Evolutionary conservation across 2,329 filamentous ascomycete genomes (phyloP).

Genomic region (Aspergillus versicolor): DNA sequence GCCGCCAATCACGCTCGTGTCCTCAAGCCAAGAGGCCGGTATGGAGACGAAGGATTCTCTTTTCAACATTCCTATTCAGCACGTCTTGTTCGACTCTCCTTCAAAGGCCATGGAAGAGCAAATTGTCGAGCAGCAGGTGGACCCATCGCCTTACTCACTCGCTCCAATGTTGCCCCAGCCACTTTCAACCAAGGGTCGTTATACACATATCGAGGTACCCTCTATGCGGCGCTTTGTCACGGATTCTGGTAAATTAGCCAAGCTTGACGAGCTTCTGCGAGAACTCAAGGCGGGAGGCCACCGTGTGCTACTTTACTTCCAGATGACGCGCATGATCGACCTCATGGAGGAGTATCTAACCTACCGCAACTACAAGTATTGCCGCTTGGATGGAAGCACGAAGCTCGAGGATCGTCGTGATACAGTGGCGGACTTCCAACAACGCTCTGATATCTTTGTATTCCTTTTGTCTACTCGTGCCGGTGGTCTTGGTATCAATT

Average conservation of each 20-base stretch:
- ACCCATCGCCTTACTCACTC: conserved; percentile 52
- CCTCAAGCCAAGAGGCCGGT: conserved; percentile 64
- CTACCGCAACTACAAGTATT: conserved; percentile 99
- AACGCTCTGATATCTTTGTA: conserved; percentile 89
- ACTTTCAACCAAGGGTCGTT: conserved; percentile 76
- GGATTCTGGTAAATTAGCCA: conserved; percentile 92
- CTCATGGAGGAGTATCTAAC: conserved; percentile 98
- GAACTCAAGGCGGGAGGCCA: conserved; percentile 90
- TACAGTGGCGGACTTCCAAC: conserved; percentile 96
- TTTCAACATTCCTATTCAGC: conserved; percentile 77
- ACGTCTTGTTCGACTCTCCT: conserved; percentile 67
- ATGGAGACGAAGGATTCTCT: conserved; percentile 67
- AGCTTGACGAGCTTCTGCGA: conserved; percentile 81
- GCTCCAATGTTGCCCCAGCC: conserved; percentile 77
- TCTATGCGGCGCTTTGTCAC: conserved; percentile 98
- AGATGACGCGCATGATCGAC: conserved; percentile 99
- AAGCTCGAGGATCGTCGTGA: conserved; percentile 96
- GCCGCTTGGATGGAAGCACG: conserved; percentile 91
- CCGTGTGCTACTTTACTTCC: conserved; percentile 96
- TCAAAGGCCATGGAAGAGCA: conserved; percentile 66
- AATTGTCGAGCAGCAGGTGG: conserved; percentile 71
- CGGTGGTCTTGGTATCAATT: conserved; percentile 95
- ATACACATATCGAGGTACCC: conserved; percentile 87
- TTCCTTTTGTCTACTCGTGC: conserved; percentile 95
- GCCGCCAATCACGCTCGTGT: conserved; percentile 79